Evolutionary conservation across 768 basidiomycete species (phyloP).

Genomic region (Lenzites betulinus): DNA sequence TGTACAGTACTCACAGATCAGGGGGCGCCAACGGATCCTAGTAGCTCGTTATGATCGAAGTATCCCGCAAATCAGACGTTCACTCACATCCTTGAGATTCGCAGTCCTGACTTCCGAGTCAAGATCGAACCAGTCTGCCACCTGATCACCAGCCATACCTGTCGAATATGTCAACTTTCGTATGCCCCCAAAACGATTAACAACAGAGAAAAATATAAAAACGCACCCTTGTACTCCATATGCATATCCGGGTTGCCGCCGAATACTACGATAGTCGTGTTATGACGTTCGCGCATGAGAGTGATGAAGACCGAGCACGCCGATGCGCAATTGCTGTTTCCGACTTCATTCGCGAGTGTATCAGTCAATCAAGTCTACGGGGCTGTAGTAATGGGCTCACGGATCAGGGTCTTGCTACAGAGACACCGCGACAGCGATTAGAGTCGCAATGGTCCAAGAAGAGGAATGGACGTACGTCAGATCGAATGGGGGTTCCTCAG

Average conservation of each 20-base stretch:
- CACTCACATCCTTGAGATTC: conserved; percentile 35
- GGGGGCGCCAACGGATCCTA: conserved; percentile 41
- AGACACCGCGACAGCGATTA: no score
- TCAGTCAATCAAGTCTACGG: conserved; percentile 2
- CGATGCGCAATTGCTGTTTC: conserved; percentile 49
- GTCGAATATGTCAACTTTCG: neutral
- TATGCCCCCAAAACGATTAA: no score
- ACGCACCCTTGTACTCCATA: conserved; percentile 49
- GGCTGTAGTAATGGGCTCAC: neutral
- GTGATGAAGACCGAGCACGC: conserved; percentile 67
- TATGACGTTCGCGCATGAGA: conserved; percentile 57
- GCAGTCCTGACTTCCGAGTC: conserved; percentile 62
- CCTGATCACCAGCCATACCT: conserved; percentile 63
- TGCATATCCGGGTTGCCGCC: conserved; percentile 55
- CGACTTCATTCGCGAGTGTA: conserved; percentile 16
- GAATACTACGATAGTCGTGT: conserved; percentile 55
- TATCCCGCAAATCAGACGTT: no score
- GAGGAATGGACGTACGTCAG: conserved; percentile 35
- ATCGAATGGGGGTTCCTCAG: conserved; percentile 49
- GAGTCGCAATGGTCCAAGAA: no score
- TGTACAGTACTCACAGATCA: conserved; percentile 35
- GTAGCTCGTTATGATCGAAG: no score
- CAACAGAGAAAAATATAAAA: no score
- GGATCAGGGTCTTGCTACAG: conserved; percentile 29
- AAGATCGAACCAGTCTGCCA: conserved; percentile 60